Percentiles rank a stretch among this genome's conserved stretches.
phyloP scores from a whole-genome alignment of 768 basidiomycete species.

The Trametes cubensis region DNA sequence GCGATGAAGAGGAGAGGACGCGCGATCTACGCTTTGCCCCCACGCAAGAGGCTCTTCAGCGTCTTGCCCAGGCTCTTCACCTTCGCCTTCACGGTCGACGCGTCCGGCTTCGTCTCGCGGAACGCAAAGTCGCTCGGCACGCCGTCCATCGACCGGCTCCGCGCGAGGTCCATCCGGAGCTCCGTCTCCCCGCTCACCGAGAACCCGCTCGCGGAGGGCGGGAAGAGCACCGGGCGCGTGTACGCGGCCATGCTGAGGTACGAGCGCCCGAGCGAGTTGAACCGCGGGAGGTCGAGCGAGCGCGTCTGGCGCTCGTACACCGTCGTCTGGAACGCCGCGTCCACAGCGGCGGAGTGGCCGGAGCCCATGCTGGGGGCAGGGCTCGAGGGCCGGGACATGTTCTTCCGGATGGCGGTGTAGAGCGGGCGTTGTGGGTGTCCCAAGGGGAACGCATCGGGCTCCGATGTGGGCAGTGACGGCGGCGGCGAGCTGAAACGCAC shows the following conservation, averaged over 20 bases:
- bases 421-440: slow-evolving; percentile 31
- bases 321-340: slow-evolving; percentile 16
- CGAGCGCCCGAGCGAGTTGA: slow-evolving; percentile 18
- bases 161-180: slow-evolving; percentile 33
- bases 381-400: slow-evolving; percentile 26
- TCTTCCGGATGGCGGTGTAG: slow-evolving; percentile 34
- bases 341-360: background rate
- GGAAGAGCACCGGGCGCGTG: slow-evolving; percentile 8
- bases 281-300: slow-evolving; percentile 26
- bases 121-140: slow-evolving; percentile 22
- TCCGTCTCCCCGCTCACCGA: slow-evolving; percentile 36
- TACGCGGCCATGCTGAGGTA: slow-evolving; percentile 17
- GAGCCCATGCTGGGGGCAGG: slow-evolving; percentile 9
- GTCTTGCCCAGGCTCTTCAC: slow-evolving; percentile 32
- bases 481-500: slow-evolving; percentile 20
- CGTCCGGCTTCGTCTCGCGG: slow-evolving; percentile 18
- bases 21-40: background rate
- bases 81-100: slow-evolving; percentile 21
- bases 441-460: slow-evolving; percentile 21
- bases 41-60: slow-evolving; percentile 26
- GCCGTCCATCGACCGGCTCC: slow-evolving; percentile 28
- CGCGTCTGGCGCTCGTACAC: slow-evolving; percentile 20
- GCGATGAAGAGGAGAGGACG: no score
- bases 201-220: slow-evolving; percentile 26
- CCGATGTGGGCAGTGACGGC: slow-evolving; percentile 11